phyloP scores from a whole-genome alignment of 495 filamentous ascomycete genomes.

The Cercophora newfieldiana region DNA sequence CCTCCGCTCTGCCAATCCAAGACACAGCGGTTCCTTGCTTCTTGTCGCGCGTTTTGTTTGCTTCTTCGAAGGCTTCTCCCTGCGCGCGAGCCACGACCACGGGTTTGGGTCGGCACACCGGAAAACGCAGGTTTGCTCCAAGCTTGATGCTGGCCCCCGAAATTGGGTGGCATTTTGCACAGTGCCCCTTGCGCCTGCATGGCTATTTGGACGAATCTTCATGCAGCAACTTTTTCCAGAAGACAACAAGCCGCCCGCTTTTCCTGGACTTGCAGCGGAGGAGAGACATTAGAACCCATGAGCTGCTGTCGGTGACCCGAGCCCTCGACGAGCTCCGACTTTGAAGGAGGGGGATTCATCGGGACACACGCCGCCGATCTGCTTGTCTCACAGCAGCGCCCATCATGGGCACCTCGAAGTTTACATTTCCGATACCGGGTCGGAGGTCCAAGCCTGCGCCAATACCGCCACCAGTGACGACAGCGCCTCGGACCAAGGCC shows the following conservation, averaged over 20 bases:
- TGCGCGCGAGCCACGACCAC: conserved; percentile 26
- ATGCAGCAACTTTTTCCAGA: neutral
- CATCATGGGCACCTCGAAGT: conserved; percentile 54
- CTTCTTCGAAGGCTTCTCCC: conserved; percentile 12
- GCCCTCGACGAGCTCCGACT: conserved; percentile 14
- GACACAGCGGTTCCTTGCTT: conserved; percentile 1
- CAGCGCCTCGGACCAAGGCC: conserved; percentile 43
- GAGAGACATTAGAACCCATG: conserved; percentile 17
- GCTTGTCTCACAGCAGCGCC: conserved; percentile 11
- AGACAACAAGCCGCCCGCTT: too few species aligned
- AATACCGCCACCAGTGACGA: conserved; percentile 11
- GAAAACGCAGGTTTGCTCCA: conserved; percentile 18
- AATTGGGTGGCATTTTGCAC: conserved; percentile 24
- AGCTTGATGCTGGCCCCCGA: conserved; percentile 25
- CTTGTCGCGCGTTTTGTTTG: conserved; percentile 10
- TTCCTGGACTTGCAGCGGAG: neutral
- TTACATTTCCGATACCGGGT: conserved; percentile 54
- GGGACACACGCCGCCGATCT: neutral
- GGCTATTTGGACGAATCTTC: conserved; percentile 4
- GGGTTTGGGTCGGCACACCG: conserved; percentile 9
- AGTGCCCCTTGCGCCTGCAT: conserved; percentile 17
- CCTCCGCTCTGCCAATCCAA: neutral
- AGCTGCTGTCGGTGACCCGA: conserved; percentile 20
- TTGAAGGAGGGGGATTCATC: neutral
- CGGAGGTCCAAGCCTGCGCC: conserved; percentile 41